Evolutionary conservation across 1,284 basidiomycete genomes (phyloP), one percentile per base, ranked within the genome.

Genomic region (Pulchroboletus neoregius): DNA sequence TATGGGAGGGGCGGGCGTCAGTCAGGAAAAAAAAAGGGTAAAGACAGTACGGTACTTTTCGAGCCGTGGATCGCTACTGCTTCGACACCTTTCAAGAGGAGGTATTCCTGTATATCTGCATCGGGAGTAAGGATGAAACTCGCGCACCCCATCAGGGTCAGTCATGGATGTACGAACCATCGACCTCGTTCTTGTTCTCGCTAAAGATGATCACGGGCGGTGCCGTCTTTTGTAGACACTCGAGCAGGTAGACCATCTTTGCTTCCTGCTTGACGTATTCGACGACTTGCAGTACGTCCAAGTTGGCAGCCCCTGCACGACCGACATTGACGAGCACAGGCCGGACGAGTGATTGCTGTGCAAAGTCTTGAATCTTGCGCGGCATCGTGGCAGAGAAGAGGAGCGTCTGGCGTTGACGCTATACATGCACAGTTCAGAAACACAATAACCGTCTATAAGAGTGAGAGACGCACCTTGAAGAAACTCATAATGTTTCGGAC

Each of bases 331-430:
- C 93, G 16, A 99, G 75, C 11, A 99, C 78, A 0, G 96, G 96
- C 55, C 84, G 80, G 52, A 97, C 90, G 13, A 99, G 76, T 0
- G 94, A 95, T 62, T 94, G 90, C 56, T 94, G 91, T 1, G 96
- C 96, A 67, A 99, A 99, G 60, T 98, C 95, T 66, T 97, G 94
- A 50, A 99, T 99, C 64, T 97, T 98, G 44, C 91, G 79, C 2
- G 96, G 96, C 96, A 99, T 99, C 0, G 96, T 99, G 0, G 96
- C 96, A 1, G 94, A 98, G 67, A 99, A 99, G 12, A 99, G 75
- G 1, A 99, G 75, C 0, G 96, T 99, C 71, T 99, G 96, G 4
- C 95, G 80, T 78, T 99, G 96, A 53, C 89, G 82, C 88, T 93
- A 39, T 7, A 18, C 33, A 28, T 11, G 12, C 15, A 58, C 15